Evolutionary conservation across 202 grass and related monocot species (phyloP).

Genomic region (Zizania palustris): DNA sequence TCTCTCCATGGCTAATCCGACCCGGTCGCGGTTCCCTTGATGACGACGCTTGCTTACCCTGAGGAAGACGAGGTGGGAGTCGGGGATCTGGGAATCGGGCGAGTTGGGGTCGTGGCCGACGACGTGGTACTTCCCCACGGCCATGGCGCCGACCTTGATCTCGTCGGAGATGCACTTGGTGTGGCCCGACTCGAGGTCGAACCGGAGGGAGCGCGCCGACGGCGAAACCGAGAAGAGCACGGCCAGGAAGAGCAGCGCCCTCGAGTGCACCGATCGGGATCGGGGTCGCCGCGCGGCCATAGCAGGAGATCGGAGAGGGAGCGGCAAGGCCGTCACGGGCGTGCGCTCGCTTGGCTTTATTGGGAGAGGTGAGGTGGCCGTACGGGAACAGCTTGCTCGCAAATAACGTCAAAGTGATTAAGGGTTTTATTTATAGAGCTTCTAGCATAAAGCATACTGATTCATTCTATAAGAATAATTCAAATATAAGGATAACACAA

Average conservation of each 20-base stretch:
- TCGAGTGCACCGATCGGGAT: conserved; percentile 33
- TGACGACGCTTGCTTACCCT: conserved; percentile 51
- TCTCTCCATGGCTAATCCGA: not conserved
- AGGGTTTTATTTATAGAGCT: not conserved
- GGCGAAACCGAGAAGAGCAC: conserved; percentile 28
- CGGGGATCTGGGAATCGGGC: conserved; percentile 64
- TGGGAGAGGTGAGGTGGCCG: conserved; percentile 5
- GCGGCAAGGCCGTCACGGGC: conserved; percentile 23
- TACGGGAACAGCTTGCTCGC: too few species aligned
- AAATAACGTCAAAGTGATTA: conserved; percentile 18
- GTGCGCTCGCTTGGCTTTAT: conserved; percentile 18
- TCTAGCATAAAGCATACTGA: too few species aligned
- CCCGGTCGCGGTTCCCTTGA: not conserved
- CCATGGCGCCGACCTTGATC: conserved; percentile 86
- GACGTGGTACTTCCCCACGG: conserved; percentile 88
- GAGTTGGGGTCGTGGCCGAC: conserved; percentile 54
- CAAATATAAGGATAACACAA: too few species aligned
- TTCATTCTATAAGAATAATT: too few species aligned
- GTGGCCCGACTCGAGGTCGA: conserved; percentile 92
- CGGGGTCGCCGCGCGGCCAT: conserved; percentile 41
- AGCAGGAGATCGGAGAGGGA: conserved; percentile 40
- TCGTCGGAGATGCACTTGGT: conserved; percentile 99
- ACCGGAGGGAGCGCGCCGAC: conserved; percentile 56
- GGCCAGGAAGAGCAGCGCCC: conserved; percentile 37
- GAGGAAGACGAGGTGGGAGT: conserved; percentile 86